Conservation (phyloP, 768 basidiomycete genomes). For the Trametes sanguinea region DNA sequence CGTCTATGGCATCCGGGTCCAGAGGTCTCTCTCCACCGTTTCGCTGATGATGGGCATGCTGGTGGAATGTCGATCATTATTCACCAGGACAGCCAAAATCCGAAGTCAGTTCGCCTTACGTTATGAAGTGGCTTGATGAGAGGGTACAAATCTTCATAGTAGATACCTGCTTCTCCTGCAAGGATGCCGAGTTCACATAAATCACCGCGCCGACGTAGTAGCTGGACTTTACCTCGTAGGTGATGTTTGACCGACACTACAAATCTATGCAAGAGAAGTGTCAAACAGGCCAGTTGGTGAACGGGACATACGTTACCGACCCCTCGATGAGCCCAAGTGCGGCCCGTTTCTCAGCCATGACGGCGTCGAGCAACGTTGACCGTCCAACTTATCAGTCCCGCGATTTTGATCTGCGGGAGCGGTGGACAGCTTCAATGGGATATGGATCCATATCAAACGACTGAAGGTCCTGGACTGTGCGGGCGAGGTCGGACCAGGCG, state of each 20-base stretch:
- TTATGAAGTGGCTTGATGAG: slow-evolving; percentile 58
- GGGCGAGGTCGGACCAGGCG: slow-evolving; percentile 58
- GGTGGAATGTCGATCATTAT: too few species aligned
- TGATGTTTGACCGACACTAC: slow-evolving; percentile 63
- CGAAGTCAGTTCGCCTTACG: slow-evolving; percentile 33
- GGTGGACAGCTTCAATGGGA: slow-evolving; percentile 49
- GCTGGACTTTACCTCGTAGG: slow-evolving; percentile 44
- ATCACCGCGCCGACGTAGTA: too few species aligned
- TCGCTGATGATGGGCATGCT: slow-evolving; percentile 18
- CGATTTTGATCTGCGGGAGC: slow-evolving; percentile 40
- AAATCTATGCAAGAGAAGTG: slow-evolving; percentile 47
- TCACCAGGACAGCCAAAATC: neutral
- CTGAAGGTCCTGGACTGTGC: slow-evolving; percentile 49
- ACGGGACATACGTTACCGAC: too few species aligned
- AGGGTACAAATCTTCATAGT: slow-evolving; percentile 62
- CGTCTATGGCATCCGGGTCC: neutral
- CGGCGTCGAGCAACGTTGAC: slow-evolving; percentile 30
- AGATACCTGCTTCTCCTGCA: slow-evolving; percentile 58
- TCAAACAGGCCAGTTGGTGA: too few species aligned
- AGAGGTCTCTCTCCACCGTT: neutral
- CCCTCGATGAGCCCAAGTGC: slow-evolving; percentile 61
- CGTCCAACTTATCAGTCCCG: slow-evolving; percentile 37
- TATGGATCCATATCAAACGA: slow-evolving; percentile 63
- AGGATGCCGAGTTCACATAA: too few species aligned
- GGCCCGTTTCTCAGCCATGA: slow-evolving; percentile 63